phyloP scores from a whole-genome alignment of 164 flowering plant genomes.

The Umbellularia californica region DNA sequence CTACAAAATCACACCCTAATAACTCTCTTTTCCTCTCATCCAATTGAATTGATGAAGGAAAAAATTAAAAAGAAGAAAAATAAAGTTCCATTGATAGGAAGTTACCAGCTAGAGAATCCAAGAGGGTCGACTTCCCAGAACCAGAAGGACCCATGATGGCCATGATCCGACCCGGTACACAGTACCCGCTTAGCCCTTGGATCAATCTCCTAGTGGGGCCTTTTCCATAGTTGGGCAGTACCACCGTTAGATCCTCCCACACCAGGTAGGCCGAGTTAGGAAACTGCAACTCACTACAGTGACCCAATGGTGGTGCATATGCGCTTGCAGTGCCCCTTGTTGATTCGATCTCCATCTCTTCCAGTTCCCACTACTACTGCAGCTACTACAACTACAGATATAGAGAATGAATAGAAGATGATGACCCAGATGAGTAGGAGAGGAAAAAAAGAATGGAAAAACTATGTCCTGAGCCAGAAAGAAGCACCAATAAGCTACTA shows the following conservation, averaged over 20 bases:
- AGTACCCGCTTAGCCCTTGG: constrained; percentile 48
- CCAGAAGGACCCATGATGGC: constrained; percentile 65
- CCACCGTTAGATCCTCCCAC: constrained; percentile 59
- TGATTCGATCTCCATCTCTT: constrained; percentile 3
- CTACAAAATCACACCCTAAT: too few species aligned
- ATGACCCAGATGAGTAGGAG: too few species aligned
- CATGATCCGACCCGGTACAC: constrained; percentile 38
- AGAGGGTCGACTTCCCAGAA: constrained; percentile 49
- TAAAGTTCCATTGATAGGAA: not conserved
- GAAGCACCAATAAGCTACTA: too few species aligned
- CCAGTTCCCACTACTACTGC: not conserved
- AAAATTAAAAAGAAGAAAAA: too few species aligned
- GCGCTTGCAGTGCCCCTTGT: not conserved
- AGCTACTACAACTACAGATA: too few species aligned
- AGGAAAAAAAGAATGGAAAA: too few species aligned
- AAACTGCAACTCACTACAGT: not conserved
- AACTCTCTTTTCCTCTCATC: too few species aligned
- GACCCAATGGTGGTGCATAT: not conserved
- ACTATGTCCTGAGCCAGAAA: too few species aligned
- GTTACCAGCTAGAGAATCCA: constrained; percentile 43
- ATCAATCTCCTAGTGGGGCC: constrained; percentile 46
- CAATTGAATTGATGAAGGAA: too few species aligned
- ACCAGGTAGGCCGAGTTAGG: constrained; percentile 33
- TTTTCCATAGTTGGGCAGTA: constrained; percentile 47
- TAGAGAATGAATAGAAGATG: too few species aligned